phyloP scores from a whole-genome alignment of 805 yeast genomes.

The Spathaspora hagerdaliae region DNA sequence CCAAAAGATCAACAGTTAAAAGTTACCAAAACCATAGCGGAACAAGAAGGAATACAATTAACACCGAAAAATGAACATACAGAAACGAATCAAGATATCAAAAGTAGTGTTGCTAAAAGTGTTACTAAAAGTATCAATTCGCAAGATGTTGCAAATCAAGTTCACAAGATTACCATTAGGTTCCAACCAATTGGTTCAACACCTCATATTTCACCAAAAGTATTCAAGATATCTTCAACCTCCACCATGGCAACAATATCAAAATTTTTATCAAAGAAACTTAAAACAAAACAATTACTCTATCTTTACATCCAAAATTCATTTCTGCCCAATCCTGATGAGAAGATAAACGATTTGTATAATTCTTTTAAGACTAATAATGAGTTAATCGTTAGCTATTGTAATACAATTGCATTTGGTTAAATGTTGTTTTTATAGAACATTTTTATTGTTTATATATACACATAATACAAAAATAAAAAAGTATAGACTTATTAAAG shows the following conservation, averaged over 20 bases:
- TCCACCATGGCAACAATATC: conserved; percentile 46
- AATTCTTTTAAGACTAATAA: conserved; percentile 25
- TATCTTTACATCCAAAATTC: conserved; percentile 37
- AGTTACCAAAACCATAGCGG: conserved; percentile 6
- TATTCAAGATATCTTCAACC: conserved; percentile 45
- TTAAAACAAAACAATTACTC: conserved; percentile 21
- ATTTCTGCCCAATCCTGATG: conserved; percentile 41
- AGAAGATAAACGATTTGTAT: conserved; percentile 28
- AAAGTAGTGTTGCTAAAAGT: not conserved
- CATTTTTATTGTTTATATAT: too few relatives aligned
- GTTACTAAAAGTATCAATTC: not conserved
- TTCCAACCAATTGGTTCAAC: conserved; percentile 62
- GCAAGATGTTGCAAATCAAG: not conserved
- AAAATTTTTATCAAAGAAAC: conserved; percentile 40
- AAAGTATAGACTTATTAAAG: too few relatives aligned
- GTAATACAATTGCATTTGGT: conserved; percentile 40
- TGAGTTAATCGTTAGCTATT: conserved; percentile 37
- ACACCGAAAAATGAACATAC: not conserved
- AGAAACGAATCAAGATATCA: not conserved
- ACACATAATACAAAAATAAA: too few relatives aligned
- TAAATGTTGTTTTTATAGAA: conserved; percentile 6
- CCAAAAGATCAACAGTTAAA: conserved; percentile 8
- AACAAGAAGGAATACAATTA: not conserved
- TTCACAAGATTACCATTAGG: conserved; percentile 42
- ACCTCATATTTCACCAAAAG: conserved; percentile 44